phyloP scores from a whole-genome alignment of 2,329 filamentous ascomycete species.

The Colletotrichum gloeosporioides region DNA sequence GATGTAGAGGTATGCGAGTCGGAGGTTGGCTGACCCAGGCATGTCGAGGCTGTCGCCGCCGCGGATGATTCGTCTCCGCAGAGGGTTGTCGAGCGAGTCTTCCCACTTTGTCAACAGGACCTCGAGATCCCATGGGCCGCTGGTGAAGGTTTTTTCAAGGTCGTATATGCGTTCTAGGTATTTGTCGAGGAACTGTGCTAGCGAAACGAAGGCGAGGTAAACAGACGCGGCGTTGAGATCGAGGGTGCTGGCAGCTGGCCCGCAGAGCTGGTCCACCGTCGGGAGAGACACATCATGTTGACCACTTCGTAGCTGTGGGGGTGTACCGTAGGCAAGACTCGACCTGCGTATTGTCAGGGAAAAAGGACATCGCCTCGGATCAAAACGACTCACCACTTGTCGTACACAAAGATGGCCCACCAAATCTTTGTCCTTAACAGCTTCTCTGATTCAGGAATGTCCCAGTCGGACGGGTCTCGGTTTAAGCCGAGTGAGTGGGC shows the following conservation, averaged over 20 bases:
- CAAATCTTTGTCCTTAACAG: slow-evolving; percentile 57
- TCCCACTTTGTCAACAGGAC: slow-evolving; percentile 47
- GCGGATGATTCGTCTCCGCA: slow-evolving; percentile 46
- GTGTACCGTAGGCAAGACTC: slow-evolving; percentile 59
- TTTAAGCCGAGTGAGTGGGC: slow-evolving; percentile 61
- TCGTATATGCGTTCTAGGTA: slow-evolving; percentile 40
- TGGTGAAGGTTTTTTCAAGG: slow-evolving; percentile 32
- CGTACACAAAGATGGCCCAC: slow-evolving; percentile 61
- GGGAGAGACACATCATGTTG: slow-evolving; percentile 56
- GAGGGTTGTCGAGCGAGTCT: slow-evolving; percentile 40
- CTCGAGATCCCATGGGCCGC: slow-evolving; percentile 38
- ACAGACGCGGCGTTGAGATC: slow-evolving; percentile 35
- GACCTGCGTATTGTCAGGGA: slow-evolving; percentile 37
- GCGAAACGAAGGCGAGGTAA: slow-evolving; percentile 48
- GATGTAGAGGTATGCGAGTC: slow-evolving; percentile 54
- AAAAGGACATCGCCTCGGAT: not conserved
- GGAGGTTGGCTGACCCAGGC: slow-evolving; percentile 55
- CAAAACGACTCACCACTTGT: slow-evolving; percentile 51
- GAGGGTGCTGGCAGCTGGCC: not conserved
- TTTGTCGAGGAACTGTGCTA: slow-evolving; percentile 48
- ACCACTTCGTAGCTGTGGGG: slow-evolving; percentile 47
- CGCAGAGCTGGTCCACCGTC: slow-evolving; percentile 35
- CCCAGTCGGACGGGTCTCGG: slow-evolving; percentile 56
- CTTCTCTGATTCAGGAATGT: slow-evolving; percentile 57
- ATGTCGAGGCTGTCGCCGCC: slow-evolving; percentile 42